Evolutionary conservation across 345 rosid genomes (phyloP).

Genomic region (Pistacia vera): DNA sequence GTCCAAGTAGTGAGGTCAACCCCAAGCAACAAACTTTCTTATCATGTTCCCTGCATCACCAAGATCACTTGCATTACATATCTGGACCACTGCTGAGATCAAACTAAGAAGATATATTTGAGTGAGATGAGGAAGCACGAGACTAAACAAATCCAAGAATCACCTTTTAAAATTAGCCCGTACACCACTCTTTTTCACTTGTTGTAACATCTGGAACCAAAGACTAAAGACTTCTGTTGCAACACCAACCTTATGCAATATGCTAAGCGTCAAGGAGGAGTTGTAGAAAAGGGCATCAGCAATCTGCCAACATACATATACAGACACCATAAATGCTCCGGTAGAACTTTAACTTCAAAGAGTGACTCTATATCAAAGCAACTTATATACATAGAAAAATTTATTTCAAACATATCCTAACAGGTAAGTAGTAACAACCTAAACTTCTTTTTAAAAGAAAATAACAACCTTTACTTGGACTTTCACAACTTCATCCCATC

Average conservation of each 20-base stretch:
- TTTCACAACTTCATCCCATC: too few species aligned
- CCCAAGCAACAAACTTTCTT: slow-evolving; percentile 99
- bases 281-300: slow-evolving; percentile 96
- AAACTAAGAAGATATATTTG: slow-evolving; percentile 4
- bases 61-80: slow-evolving; percentile 22
- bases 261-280: slow-evolving; percentile 69
- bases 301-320: slow-evolving; percentile 54
- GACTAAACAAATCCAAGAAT: background rate
- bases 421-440: background rate
- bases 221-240: slow-evolving; percentile 72
- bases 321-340: too few species aligned
- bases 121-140: slow-evolving; percentile 9
- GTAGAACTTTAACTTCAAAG: background rate
- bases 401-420: background rate
- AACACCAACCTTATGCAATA: slow-evolving; percentile 83
- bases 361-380: background rate
- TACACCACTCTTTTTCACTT: slow-evolving; percentile 82
- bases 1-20: slow-evolving; percentile 79
- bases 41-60: slow-evolving; percentile 77
- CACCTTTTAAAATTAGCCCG: slow-evolving; percentile 88
- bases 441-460: background rate
- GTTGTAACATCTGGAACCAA: slow-evolving; percentile 97
- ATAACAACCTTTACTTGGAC: too few species aligned
- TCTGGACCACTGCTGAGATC: background rate
- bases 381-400: background rate